Evolutionary conservation across 2,329 filamentous ascomycete genomes (phyloP).

Genomic region (Monosporascus sp.): DNA sequence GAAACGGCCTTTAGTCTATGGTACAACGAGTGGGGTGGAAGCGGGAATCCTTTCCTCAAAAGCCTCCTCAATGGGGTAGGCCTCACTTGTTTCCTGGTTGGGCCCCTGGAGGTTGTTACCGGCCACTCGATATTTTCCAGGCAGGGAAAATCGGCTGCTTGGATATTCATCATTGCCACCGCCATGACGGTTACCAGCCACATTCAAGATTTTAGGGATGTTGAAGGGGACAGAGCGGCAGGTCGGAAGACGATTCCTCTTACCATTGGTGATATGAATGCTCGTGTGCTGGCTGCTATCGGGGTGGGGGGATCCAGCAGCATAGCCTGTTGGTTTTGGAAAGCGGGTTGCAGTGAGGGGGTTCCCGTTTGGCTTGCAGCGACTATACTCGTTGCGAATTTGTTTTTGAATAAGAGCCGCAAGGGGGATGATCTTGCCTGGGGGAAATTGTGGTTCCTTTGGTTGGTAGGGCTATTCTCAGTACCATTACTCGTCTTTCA

Average conservation of each 20-base stretch:
- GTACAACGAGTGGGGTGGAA: conserved; percentile 7
- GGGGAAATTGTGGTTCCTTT: conserved; percentile 1
- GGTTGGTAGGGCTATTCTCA: conserved; percentile 1
- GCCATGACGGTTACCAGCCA: conserved; percentile 2
- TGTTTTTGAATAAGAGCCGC: not conserved
- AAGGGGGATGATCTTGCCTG: not conserved
- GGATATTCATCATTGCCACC: conserved; percentile 2
- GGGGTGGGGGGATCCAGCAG: not conserved
- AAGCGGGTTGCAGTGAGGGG: not conserved
- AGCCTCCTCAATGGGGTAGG: conserved; percentile 8
- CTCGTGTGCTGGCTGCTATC: not conserved
- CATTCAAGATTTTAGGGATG: conserved; percentile 9
- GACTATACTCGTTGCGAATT: not conserved
- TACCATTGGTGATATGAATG: conserved; percentile 2
- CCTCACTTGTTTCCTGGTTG: conserved; percentile 5
- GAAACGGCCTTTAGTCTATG: conserved; percentile 5
- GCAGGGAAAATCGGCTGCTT: not conserved
- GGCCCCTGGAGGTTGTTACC: conserved; percentile 7
- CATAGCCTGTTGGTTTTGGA: conserved; percentile 4
- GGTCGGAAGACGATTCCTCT: conserved; percentile 7
- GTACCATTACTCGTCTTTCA: not conserved
- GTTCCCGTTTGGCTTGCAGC: not conserved
- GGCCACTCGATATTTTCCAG: conserved; percentile 4
- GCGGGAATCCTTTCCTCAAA: conserved; percentile 3
- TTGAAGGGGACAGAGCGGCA: conserved; percentile 4